Conservation (phyloP, 1,284 basidiomycete species). For the Wallemia hederae region DNA sequence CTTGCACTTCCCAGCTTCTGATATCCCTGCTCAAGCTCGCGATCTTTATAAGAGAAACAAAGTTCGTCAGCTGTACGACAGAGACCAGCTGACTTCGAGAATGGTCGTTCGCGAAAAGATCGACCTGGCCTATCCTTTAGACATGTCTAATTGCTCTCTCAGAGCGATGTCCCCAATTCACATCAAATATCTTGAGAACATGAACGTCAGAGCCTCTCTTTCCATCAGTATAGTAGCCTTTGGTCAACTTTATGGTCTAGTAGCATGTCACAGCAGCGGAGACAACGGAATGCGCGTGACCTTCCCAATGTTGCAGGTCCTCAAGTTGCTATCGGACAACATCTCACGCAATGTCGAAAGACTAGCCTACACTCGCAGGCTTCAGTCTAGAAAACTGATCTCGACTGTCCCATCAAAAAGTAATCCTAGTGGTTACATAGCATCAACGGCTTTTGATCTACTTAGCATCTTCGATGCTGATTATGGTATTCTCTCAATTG, state of each 20-base stretch:
- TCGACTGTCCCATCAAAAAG: slow-evolving; percentile 41
- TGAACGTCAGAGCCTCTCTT: slow-evolving; percentile 55
- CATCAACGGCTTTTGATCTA: slow-evolving; percentile 59
- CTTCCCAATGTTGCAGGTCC: slow-evolving; percentile 54
- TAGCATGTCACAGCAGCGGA: slow-evolving; percentile 59
- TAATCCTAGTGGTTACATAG: slow-evolving; percentile 54
- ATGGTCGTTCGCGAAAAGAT: slow-evolving; percentile 34
- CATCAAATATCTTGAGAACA: slow-evolving; percentile 50
- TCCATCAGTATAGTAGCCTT: slow-evolving; percentile 67
- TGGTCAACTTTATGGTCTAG: slow-evolving; percentile 53
- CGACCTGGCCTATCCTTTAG: slow-evolving; percentile 43
- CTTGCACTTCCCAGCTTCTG: slow-evolving; percentile 30
- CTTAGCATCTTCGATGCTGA: slow-evolving; percentile 58
- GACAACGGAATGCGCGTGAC: slow-evolving; percentile 48
- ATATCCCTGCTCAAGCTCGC: slow-evolving; percentile 29
- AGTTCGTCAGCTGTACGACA: slow-evolving; percentile 51
- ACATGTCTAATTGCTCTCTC: slow-evolving; percentile 66
- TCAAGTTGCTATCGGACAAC: slow-evolving; percentile 47
- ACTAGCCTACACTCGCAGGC: slow-evolving; percentile 43
- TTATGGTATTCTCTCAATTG: slow-evolving; percentile 54
- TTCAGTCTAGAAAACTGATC: slow-evolving; percentile 52
- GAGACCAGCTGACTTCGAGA: slow-evolving; percentile 43
- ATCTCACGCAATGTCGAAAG: slow-evolving; percentile 61
- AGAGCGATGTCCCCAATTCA: slow-evolving; percentile 76
- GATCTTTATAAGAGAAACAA: slow-evolving; percentile 34